A percentile compares a stretch with the other conserved stretches of the same genome.
These are phyloP conservation scores for Pseudoneurospora amorphoporcata DNA, from an alignment of 495 filamentous ascomycete species.

Conservation along the genomic window DNA sequence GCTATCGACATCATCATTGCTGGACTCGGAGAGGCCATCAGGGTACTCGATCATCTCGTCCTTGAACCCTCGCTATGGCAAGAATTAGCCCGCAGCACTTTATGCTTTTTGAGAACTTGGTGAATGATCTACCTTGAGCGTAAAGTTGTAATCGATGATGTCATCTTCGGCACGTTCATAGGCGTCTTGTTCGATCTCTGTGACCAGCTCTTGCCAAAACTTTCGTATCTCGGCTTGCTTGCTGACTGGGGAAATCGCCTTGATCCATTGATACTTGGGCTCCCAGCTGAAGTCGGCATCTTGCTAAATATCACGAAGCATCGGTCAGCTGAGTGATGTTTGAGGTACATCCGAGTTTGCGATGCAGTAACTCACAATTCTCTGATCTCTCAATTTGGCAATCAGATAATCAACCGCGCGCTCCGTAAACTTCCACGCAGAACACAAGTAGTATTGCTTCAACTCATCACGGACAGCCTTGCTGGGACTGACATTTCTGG, in stretches of 20 bases:
- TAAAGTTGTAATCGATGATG: slow-evolving; percentile 11
- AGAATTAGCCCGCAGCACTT: not conserved
- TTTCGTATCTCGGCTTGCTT: slow-evolving; percentile 14
- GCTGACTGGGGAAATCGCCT: slow-evolving; percentile 19
- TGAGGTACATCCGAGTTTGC: not conserved
- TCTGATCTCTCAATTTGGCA: not conserved
- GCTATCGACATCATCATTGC: not conserved
- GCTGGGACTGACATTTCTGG: not conserved
- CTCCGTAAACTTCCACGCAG: not conserved
- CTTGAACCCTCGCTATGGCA: not conserved
- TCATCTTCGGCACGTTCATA: slow-evolving; percentile 13
- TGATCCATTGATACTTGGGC: slow-evolving; percentile 14
- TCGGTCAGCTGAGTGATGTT: not conserved
- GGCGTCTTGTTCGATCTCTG: slow-evolving; percentile 10
- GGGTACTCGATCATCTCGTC: not conserved
- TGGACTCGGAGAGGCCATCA: not conserved
- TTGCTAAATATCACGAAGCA: not conserved
- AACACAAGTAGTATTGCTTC: not conserved
- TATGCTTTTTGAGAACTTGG: not conserved
- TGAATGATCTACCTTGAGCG: slow-evolving; percentile 12
- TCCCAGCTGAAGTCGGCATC: slow-evolving; percentile 23
- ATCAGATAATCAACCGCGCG: not conserved
- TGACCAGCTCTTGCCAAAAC: slow-evolving; percentile 4
- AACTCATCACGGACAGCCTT: not conserved
- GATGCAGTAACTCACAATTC: not conserved